phyloP scores from a whole-genome alignment of 1,284 basidiomycete genomes.

The Papiliotrema laurentii region DNA sequence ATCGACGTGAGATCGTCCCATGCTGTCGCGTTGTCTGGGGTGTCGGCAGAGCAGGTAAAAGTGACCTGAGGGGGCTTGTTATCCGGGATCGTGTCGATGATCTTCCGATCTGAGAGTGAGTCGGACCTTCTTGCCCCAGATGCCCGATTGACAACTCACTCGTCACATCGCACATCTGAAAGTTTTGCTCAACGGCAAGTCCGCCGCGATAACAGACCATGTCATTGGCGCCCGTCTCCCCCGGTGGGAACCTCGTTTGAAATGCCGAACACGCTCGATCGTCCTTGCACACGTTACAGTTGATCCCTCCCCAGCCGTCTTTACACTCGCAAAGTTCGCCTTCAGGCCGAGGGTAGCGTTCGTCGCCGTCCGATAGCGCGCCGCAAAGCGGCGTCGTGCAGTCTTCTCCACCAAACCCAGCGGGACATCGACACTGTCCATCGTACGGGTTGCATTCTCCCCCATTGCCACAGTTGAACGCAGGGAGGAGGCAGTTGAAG shows the following conservation, averaged over 20 bases:
- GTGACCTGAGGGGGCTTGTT: constrained; percentile 85
- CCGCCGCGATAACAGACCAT: constrained; percentile 95
- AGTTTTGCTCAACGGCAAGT: constrained; percentile 82
- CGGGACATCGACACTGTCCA: constrained; percentile 83
- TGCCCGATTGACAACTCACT: constrained; percentile 63
- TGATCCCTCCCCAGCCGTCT: constrained; percentile 91
- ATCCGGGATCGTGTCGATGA: constrained; percentile 79
- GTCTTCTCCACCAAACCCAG: constrained; percentile 86
- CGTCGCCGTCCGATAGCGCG: constrained; percentile 80
- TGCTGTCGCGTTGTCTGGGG: constrained; percentile 15
- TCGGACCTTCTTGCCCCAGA: no score
- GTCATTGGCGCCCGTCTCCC: constrained; percentile 55
- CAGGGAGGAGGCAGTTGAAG: constrained; percentile 80
- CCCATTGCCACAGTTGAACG: constrained; percentile 77
- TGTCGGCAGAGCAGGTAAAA: constrained; percentile 66
- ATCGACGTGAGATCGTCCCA: no score
- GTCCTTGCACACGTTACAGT: constrained; percentile 89
- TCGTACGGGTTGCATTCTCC: constrained; percentile 81
- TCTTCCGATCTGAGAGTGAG: constrained; percentile 65
- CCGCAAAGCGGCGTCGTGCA: constrained; percentile 84
- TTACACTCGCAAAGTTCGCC: constrained; percentile 79
- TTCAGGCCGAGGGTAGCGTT: constrained; percentile 71
- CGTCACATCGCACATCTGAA: constrained; percentile 97
- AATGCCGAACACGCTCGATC: constrained; percentile 73
- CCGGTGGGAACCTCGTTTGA: constrained; percentile 53